A percentile compares a stretch with the other conserved stretches of the same genome.
These are phyloP conservation scores for Gracilaria domingensis DNA, from an alignment of 23 red algal genomes.

Conservation along the genomic window DNA sequence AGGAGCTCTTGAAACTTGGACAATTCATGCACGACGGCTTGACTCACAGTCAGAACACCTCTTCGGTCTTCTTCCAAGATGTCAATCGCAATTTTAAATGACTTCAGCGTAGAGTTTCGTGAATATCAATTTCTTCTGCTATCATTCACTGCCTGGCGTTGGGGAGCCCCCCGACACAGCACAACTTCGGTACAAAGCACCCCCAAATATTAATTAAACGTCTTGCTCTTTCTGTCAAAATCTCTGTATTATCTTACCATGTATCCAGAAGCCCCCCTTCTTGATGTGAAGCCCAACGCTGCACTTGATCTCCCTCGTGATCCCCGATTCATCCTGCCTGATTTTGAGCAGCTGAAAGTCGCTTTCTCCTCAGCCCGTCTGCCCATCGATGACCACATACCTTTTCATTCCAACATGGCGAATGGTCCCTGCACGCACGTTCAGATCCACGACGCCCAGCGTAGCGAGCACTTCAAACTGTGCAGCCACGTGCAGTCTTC, in stretches of 20 bases:
- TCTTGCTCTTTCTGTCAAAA: background rate
- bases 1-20: conserved; percentile 32
- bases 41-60: background rate
- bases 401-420: background rate
- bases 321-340: too few relatives aligned
- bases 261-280: background rate
- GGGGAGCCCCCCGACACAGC: background rate
- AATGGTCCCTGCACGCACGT: background rate
- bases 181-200: background rate
- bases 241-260: background rate
- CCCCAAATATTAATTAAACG: background rate
- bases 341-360: background rate
- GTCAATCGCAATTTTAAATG: background rate
- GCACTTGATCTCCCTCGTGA: background rate
- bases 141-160: background rate
- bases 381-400: background rate
- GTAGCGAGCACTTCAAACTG: background rate
- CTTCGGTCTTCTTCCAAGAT: background rate
- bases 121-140: background rate
- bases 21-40: background rate
- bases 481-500: background rate
- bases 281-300: too few relatives aligned
- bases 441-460: background rate
- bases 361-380: background rate
- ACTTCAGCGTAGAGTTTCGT: background rate